Evolutionary conservation across 2,329 filamentous ascomycete genomes (phyloP), one percentile per base, ranked within the genome.

Genomic region (Curvularia sp.): DNA sequence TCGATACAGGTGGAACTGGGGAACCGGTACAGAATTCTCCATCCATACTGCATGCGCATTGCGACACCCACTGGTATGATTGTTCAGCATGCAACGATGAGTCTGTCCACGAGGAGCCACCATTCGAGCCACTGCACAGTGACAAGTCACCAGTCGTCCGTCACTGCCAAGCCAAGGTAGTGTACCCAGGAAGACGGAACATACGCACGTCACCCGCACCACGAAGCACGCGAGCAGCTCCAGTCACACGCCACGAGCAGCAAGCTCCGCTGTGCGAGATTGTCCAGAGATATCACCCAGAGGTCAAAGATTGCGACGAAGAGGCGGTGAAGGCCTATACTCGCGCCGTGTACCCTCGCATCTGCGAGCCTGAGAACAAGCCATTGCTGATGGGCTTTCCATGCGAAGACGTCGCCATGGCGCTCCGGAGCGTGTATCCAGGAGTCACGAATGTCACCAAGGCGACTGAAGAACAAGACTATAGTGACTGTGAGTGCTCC

Each of bases 161-260:
- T n/a, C 55, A 42, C 13, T 64, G 62, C 31, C 53, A 53, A 30
- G 50, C 57, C n/a, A 53, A 24, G 31, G 49, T 63, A 24, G 28
- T 58, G 18, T 56, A 58, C 28, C 33, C 49, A 20, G 41, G 33
- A 28, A 46, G 55, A 26, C 42, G 55, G 18, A 22, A 22, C 30
- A 28, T 13, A 9, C 55, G 51, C 20, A 26, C 30, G 4, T 33
- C 56, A 4, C 15, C 38, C 9, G 6, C 9, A 13, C 24, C 55
- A 44, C 54, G 55, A 15, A 30, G 10, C 18, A 26, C 49, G 3
- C 43, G 26, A 41, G 22, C n/a, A 24, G 20, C n/a, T 20, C 22
- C 31, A 18, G 31, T 35, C n/a, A 12, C 13, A 7, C 44, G 31
- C 10, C 48, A 1, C 31, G 46, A 38, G 39, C 18, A 24, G 60